Base-by-base conservation (phyloP, 2,329 filamentous ascomycete genomes). In the Diatrype stigma region DNA sequence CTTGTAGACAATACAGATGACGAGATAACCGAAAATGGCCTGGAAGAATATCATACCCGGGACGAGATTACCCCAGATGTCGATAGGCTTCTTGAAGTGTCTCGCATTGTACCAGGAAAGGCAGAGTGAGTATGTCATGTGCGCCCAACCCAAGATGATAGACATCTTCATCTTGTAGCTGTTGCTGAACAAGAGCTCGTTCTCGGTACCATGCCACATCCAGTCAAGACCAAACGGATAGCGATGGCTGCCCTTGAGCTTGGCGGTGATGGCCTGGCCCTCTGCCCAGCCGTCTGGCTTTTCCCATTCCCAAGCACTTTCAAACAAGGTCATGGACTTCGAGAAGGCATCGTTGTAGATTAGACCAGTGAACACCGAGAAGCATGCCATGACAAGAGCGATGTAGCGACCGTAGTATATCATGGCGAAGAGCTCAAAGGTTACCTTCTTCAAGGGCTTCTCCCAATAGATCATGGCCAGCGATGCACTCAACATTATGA, bases 81-180 rank as follows among this genome's bases (percentile, higher is more conserved):
- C 95, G 60, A 97, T 90, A 45, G 89, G 89, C 57, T 86, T 89
- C 77, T 92, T 93, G 80, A 97, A 99, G 72, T 96, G 90, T 51
- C 86, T 86, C 46, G 91, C 93, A 67, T 99, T 99, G 78, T 96
- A 82, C 65, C 89, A 94, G 22, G 94, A 87, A 66, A 96, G 86
- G 76, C 89, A 92, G 44, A 99, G 83, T 17, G 94, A 97, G 75
- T 96, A 99, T 3, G 94, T 99, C 94, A 99, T 99, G 75, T 96
- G 92, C 52, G 84, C 84, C 94, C 95, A 99, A 70, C 95, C 94
- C 58, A 99, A 81, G 59, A 99, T 83, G 67, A 99, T 96, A 76
- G 90, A 95, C 74, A 99, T 89, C 80, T 99, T 99, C 94, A 99
- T 99, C 85, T 99, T 99, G 81, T 94, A 95, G 72, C 89, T 95